These are phyloP conservation scores for Triticum dicoccoides DNA, from an alignment of 176 grass and related monocot species.

Conservation along the genomic window DNA sequence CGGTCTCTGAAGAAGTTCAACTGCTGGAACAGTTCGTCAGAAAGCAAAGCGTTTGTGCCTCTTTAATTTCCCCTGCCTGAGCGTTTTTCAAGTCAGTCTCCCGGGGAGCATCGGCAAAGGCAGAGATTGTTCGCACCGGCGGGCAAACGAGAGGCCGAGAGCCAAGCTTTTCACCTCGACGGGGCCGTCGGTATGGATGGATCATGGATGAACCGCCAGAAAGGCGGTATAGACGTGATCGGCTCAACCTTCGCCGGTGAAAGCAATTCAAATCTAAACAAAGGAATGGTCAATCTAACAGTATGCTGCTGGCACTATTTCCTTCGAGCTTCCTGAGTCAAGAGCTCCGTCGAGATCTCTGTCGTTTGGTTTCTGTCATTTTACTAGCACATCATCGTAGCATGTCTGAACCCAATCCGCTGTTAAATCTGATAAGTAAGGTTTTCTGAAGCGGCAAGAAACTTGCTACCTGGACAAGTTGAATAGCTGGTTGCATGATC, in stretches of 20 bases:
- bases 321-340: neutral
- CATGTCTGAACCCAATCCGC: neutral
- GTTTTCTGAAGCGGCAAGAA: neutral
- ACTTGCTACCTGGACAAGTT: neutral
- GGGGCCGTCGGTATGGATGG: neutral
- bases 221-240: conserved; percentile 4
- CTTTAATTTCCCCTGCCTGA: neutral
- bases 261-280: neutral
- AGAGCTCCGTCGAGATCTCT: neutral
- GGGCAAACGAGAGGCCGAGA: neutral
- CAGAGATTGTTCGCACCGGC: neutral
- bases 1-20: neutral
- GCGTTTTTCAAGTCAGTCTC: conserved; percentile 31
- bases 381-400: no score
- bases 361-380: neutral
- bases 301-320: neutral
- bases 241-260: neutral
- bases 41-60: conserved; percentile 21
- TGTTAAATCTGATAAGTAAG: conserved; percentile 2
- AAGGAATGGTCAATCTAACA: conserved; percentile 3
- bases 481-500: neutral
- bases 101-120: conserved; percentile 30
- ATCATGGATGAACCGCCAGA: neutral
- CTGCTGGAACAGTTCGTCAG: neutral
- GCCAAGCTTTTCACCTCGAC: neutral